Conservation (phyloP, 345 rosid genomes). For the Angophora floribunda region DNA sequence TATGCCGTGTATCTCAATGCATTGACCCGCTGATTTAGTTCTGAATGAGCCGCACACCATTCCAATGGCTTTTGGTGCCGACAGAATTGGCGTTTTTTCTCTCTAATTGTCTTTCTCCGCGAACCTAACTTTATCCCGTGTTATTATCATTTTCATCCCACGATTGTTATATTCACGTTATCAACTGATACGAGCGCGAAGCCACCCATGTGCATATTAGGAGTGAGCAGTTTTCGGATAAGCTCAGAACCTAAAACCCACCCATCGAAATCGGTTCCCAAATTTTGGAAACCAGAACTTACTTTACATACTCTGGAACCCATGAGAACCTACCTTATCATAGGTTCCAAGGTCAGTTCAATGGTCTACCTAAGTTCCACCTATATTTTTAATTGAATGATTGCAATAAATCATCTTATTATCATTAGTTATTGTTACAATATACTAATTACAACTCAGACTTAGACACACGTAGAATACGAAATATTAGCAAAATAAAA, state of each 20-base stretch:
- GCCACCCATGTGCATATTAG: rapidly evolving
- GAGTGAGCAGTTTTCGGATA: rapidly evolving
- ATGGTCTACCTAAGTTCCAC: rapidly evolving
- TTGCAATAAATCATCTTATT: too few species aligned
- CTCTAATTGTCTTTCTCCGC: background rate
- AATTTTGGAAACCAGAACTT: rapidly evolving
- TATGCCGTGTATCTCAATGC: background rate
- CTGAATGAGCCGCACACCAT: background rate
- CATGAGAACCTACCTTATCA: too few species aligned
- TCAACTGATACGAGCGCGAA: rapidly evolving
- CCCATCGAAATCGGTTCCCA: rapidly evolving
- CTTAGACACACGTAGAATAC: background rate
- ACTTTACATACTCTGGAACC: too few species aligned
- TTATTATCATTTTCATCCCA: background rate
- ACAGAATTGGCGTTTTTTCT: background rate
- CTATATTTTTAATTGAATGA: too few species aligned
- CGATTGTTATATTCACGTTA: background rate
- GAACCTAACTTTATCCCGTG: background rate
- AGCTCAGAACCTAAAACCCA: background rate
- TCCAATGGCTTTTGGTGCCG: background rate
- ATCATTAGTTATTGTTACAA: rapidly evolving
- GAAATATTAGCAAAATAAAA: too few species aligned
- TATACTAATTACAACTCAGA: background rate
- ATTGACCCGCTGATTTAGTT: background rate
- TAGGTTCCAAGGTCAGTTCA: rapidly evolving